A percentile compares a stretch with the other conserved stretches of the same genome.
These are phyloP conservation scores for Fusarium buxicola DNA, from an alignment of 2,329 filamentous ascomycete genomes.

Conservation along the genomic window DNA sequence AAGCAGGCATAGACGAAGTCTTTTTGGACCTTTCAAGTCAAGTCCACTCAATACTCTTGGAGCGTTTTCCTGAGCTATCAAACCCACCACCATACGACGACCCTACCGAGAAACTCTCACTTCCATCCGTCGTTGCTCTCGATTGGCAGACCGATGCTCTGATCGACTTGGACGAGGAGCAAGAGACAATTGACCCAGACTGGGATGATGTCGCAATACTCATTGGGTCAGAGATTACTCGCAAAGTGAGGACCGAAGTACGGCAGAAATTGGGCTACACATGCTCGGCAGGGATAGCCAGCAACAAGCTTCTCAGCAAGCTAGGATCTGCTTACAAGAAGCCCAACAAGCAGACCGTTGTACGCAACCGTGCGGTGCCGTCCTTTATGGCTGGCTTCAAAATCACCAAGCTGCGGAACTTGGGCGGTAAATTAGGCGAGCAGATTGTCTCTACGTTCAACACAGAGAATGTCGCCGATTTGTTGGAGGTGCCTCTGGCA, in stretches of 20 bases:
- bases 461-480: conserved; percentile 81
- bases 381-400: conserved; percentile 87
- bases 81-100: conserved; percentile 78
- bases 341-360: conserved; percentile 93
- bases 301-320: conserved; percentile 96
- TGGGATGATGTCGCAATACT: conserved; percentile 95
- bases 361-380: conserved; percentile 84
- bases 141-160: conserved; percentile 89
- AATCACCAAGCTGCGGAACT: conserved; percentile 92
- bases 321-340: conserved; percentile 92
- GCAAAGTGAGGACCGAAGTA: conserved; percentile 76
- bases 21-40: conserved; percentile 92
- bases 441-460: conserved; percentile 84
- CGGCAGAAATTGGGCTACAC: conserved; percentile 83
- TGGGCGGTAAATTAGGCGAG: conserved; percentile 95
- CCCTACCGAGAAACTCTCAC: conserved; percentile 75
- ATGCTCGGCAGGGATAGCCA: conserved; percentile 88
- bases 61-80: conserved; percentile 79
- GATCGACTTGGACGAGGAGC: conserved; percentile 79
- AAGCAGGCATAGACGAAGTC: conserved; percentile 95
- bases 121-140: conserved; percentile 74
- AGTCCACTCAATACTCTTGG: conserved; percentile 78
- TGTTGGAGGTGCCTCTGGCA: conserved; percentile 78
- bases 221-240: conserved; percentile 89
- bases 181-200: conserved; percentile 85